A percentile compares a stretch with the other conserved stretches of the same genome.
These are phyloP conservation scores for Cutaneotrichosporon sp. DNA, from an alignment of 1,284 basidiomycete species.

Conservation along the genomic window DNA sequence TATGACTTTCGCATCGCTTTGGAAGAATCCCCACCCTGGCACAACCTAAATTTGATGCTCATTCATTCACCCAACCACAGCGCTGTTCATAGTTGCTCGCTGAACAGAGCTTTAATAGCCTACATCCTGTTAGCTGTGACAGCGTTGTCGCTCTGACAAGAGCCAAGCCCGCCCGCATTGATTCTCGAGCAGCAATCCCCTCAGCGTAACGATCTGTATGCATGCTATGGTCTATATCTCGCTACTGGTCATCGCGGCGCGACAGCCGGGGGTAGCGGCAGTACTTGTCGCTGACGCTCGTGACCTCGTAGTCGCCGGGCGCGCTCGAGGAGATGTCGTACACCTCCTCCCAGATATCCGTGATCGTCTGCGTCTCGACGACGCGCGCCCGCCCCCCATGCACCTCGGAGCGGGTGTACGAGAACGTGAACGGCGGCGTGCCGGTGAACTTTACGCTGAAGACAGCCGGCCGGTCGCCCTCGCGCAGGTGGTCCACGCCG, in stretches of 20 bases:
- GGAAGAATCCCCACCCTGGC: too few species aligned
- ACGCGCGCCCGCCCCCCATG: constrained; percentile 58
- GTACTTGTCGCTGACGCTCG: constrained; percentile 77
- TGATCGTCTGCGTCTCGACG: constrained; percentile 77
- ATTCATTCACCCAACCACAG: too few species aligned
- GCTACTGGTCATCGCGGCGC: constrained; percentile 16
- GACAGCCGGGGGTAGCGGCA: constrained; percentile 72
- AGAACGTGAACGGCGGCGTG: constrained; percentile 93
- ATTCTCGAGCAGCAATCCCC: too few species aligned
- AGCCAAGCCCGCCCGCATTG: too few species aligned
- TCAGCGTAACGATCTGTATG: constrained; percentile 12
- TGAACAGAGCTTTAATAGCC: too few species aligned
- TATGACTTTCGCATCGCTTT: too few species aligned
- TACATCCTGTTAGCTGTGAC: too few species aligned
- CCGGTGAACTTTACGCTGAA: constrained; percentile 78
- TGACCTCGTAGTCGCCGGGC: constrained; percentile 75
- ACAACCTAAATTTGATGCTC: too few species aligned
- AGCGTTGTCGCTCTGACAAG: too few species aligned
- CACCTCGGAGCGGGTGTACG: constrained; percentile 70
- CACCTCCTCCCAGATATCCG: constrained; percentile 70
- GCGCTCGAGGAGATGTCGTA: constrained; percentile 86
- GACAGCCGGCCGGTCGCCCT: constrained; percentile 92
- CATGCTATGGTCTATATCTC: constrained; percentile 3
- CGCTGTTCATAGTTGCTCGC: too few species aligned
- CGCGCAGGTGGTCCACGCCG: constrained; percentile 85